Evolutionary conservation across 345 rosid genomes (phyloP).

Genomic region (Salix purpurea): DNA sequence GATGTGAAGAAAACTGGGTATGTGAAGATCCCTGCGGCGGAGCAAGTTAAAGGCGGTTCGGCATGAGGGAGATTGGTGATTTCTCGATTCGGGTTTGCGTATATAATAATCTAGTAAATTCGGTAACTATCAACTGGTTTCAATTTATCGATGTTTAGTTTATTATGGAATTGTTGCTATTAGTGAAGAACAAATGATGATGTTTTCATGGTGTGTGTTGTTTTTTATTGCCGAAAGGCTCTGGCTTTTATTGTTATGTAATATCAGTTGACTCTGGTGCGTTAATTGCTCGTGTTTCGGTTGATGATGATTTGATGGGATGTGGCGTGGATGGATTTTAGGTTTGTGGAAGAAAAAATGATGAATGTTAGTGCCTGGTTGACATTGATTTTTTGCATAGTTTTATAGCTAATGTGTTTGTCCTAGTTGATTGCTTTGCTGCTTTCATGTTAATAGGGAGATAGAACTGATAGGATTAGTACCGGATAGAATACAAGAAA

Average conservation of each 20-base stretch:
- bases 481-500: neutral
- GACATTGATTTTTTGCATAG: neutral
- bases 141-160: neutral
- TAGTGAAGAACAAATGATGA: neutral
- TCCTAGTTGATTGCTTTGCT: neutral
- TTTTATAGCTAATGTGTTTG: neutral
- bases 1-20: conserved; percentile 67
- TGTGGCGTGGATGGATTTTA: neutral
- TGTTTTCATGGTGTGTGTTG: neutral
- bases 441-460: neutral
- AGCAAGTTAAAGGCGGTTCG: conserved; percentile 1
- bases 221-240: neutral
- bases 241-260: neutral
- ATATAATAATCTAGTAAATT: neutral
- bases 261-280: neutral
- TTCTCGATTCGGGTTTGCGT: neutral
- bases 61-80: neutral
- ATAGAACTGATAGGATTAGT: neutral
- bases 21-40: conserved; percentile 53
- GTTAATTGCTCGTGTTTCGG: neutral
- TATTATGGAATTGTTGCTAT: neutral
- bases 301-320: neutral
- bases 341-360: neutral
- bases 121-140: neutral
- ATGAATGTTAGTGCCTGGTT: neutral